A percentile compares a stretch with the other conserved stretches of the same genome.
These are phyloP conservation scores for Hippophae tibetana DNA, from an alignment of 306 rosid species.

Conservation along the genomic window DNA sequence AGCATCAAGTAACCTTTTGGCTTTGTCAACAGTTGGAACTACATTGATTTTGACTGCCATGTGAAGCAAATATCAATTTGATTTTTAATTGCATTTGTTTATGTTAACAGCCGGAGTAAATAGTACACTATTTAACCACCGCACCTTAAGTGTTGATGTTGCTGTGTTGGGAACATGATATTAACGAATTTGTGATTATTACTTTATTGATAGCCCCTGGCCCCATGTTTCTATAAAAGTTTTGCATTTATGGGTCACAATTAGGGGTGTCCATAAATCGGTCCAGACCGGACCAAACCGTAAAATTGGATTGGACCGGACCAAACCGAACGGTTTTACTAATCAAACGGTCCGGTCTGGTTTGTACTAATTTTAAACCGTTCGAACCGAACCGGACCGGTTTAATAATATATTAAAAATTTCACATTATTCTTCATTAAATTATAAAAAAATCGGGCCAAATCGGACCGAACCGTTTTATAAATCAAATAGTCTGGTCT, in stretches of 20 bases:
- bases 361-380: too few relatives aligned
- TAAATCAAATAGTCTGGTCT: too few relatives aligned
- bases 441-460: too few relatives aligned
- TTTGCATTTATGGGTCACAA: background rate
- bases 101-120: constrained; percentile 1
- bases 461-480: too few relatives aligned
- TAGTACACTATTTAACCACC: constrained; percentile 4
- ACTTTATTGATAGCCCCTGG: background rate
- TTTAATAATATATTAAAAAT: too few relatives aligned
- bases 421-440: too few relatives aligned
- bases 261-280: too few relatives aligned
- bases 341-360: too few relatives aligned
- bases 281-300: too few relatives aligned
- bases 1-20: constrained; percentile 9
- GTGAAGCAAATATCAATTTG: constrained; percentile 17
- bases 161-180: background rate
- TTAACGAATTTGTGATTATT: constrained; percentile 3
- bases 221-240: background rate
- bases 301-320: too few relatives aligned
- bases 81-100: constrained; percentile 8
- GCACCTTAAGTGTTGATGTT: background rate
- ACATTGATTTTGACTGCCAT: constrained; percentile 10
- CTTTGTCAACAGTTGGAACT: constrained; percentile 10
- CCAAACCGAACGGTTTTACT: too few relatives aligned
- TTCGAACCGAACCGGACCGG: too few relatives aligned